phyloP scores from a whole-genome alignment of 805 yeast genomes.

The Starmerella geochares region DNA sequence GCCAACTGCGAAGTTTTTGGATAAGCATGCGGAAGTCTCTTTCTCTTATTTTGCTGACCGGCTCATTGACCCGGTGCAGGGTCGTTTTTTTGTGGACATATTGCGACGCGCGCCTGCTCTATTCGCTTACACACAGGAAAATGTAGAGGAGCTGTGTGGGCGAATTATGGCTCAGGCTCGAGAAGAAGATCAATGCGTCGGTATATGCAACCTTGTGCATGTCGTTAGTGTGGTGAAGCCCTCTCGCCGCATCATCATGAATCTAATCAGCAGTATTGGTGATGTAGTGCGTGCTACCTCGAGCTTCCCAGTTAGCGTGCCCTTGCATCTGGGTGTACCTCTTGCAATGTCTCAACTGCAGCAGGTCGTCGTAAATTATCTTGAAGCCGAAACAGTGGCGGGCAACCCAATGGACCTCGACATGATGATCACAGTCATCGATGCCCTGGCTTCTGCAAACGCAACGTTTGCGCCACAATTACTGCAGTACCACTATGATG shows the following conservation, averaged over 20 bases:
- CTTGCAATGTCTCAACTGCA: conserved; percentile 62
- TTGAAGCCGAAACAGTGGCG: not conserved
- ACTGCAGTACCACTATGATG: conserved; percentile 11
- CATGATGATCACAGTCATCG: conserved; percentile 2
- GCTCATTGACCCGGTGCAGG: conserved; percentile 53
- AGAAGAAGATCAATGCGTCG: conserved; percentile 47
- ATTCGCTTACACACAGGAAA: conserved; percentile 45
- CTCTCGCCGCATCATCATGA: conserved; percentile 8
- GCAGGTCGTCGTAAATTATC: conserved; percentile 29
- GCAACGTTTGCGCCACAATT: conserved; percentile 5
- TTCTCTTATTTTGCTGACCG: conserved; percentile 58
- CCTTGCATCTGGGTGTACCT: conserved; percentile 58
- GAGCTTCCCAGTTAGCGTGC: conserved; percentile 42
- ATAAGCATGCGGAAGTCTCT: conserved; percentile 70
- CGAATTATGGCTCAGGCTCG: conserved; percentile 42
- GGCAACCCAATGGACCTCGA: conserved; percentile 11
- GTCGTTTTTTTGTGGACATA: conserved; percentile 57
- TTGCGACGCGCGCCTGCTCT: conserved; percentile 44
- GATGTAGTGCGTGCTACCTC: conserved; percentile 39
- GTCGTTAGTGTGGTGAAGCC: conserved; percentile 8
- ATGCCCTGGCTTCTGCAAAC: conserved; percentile 3
- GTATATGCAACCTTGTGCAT: conserved; percentile 61
- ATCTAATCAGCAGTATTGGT: conserved; percentile 34
- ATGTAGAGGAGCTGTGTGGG: conserved; percentile 41
- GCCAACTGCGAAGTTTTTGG: conserved; percentile 80